Evolutionary conservation across 805 yeast genomes (phyloP).

Genomic region (Nadsonia fulvescens): DNA sequence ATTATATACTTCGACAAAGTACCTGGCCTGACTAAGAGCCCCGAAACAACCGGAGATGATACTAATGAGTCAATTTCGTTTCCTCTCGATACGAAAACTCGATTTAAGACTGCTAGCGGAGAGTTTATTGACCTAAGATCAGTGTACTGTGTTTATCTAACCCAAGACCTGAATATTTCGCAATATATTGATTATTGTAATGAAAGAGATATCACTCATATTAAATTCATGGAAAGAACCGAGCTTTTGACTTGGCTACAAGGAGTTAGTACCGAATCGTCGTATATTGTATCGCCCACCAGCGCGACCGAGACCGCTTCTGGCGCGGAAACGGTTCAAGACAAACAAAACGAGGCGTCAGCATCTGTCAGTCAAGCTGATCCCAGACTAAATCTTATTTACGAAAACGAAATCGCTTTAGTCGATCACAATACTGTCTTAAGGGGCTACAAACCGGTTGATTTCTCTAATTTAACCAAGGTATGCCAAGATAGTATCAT

Average conservation of each 20-base stretch:
- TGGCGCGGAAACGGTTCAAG: constrained; percentile 6
- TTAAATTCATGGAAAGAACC: constrained; percentile 70
- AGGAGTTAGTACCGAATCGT: constrained; percentile 46
- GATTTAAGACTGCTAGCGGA: too few relatives aligned
- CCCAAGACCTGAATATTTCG: constrained; percentile 55
- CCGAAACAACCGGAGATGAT: too few relatives aligned
- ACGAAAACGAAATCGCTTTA: constrained; percentile 24
- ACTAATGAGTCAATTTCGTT: constrained; percentile 7
- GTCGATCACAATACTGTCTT: constrained; percentile 25
- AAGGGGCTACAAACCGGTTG: constrained; percentile 20
- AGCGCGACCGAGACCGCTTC: constrained; percentile 7
- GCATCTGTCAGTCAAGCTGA: constrained; percentile 19
- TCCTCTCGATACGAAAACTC: constrained; percentile 30
- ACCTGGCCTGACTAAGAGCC: constrained; percentile 9
- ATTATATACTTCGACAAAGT: constrained; percentile 16
- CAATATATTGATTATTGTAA: constrained; percentile 67
- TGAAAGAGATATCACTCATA: constrained; percentile 40
- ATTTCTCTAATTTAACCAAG: constrained; percentile 19
- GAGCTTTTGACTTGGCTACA: constrained; percentile 69
- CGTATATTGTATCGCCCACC: constrained; percentile 24
- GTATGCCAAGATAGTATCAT: constrained; percentile 18
- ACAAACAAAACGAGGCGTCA: constrained; percentile 5
- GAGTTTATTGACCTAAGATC: too few relatives aligned
- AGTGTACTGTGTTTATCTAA: constrained; percentile 65
- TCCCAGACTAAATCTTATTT: constrained; percentile 31